phyloP scores from a whole-genome alignment of 495 filamentous ascomycete species.

The Umbilicaria muhlenbergii region DNA sequence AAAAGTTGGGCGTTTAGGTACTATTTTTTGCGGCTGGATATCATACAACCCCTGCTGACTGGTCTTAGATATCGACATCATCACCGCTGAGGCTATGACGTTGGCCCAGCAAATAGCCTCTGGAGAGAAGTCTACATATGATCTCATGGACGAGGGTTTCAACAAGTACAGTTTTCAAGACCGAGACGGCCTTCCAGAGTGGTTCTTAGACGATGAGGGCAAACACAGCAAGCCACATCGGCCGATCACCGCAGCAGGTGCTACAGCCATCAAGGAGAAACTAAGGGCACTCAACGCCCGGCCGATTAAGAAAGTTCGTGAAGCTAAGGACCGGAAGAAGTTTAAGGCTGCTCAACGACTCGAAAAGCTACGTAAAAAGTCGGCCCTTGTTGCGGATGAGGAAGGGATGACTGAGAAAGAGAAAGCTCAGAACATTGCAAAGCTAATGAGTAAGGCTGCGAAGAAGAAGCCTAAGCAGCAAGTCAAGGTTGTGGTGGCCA shows the following conservation, averaged over 20 bases:
- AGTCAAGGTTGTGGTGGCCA: conserved; percentile 81
- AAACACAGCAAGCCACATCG: conserved; percentile 71
- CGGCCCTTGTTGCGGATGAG: conserved; percentile 68
- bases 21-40: neutral
- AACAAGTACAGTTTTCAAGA: conserved; percentile 88
- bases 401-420: conserved; percentile 88
- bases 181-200: conserved; percentile 83
- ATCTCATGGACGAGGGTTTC: conserved; percentile 80
- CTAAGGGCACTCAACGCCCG: conserved; percentile 83
- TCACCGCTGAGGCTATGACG: conserved; percentile 97
- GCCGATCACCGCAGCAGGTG: conserved; percentile 79
- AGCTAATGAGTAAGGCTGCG: conserved; percentile 62
- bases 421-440: conserved; percentile 72
- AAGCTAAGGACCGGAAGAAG: conserved; percentile 92
- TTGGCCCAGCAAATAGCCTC: conserved; percentile 85
- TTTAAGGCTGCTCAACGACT: conserved; percentile 79
- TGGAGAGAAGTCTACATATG: conserved; percentile 60
- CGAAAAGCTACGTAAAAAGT: conserved; percentile 94
- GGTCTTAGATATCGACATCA: conserved; percentile 80
- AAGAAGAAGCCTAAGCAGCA: conserved; percentile 76
- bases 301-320: conserved; percentile 97
- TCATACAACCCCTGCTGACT: conserved; percentile 15
- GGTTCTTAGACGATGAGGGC: conserved; percentile 90
- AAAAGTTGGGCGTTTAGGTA: conserved; percentile 55
- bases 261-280: conserved; percentile 91